phyloP scores from a whole-genome alignment of 768 basidiomycete genomes.

The Suillus brevipes region DNA sequence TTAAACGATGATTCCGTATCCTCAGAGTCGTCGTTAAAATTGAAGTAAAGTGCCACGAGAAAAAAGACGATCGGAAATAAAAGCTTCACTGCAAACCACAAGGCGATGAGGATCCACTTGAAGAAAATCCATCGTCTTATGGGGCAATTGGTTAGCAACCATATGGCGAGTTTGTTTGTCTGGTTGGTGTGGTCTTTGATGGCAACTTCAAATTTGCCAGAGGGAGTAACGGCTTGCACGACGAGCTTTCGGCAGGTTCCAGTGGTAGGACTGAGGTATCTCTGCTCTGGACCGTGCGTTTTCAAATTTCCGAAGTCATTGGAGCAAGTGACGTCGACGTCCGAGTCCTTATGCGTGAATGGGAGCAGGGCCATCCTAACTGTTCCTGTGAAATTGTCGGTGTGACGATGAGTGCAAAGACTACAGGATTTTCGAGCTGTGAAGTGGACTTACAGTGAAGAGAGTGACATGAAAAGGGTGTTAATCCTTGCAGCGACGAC shows the following conservation, averaged over 20 bases:
- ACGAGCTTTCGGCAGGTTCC: slow-evolving; percentile 15
- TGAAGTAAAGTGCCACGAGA: not conserved
- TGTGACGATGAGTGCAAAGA: not conserved
- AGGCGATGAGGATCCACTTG: slow-evolving; percentile 12
- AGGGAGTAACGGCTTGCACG: slow-evolving; percentile 15
- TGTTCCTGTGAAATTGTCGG: not conserved
- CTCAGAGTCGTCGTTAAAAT: not conserved
- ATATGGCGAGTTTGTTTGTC: slow-evolving; percentile 12
- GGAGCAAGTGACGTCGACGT: not conserved
- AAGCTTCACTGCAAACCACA: slow-evolving; percentile 9
- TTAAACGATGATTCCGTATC: not conserved
- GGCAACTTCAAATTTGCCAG: not conserved
- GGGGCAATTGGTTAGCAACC: slow-evolving; percentile 12
- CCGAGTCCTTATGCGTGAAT: not conserved
- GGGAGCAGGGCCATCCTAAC: not conserved
- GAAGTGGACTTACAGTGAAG: not conserved
- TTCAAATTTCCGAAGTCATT: not conserved
- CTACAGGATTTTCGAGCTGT: not conserved
- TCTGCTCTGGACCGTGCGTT: slow-evolving; percentile 12
- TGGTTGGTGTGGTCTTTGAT: slow-evolving; percentile 8
- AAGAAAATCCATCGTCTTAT: not conserved
- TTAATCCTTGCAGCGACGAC: not conserved
- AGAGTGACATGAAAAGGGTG: not conserved
- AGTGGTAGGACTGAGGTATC: slow-evolving; percentile 18
- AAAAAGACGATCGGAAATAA: slow-evolving; percentile 11